Conservation (phyloP, 2,329 filamentous ascomycete species). For the Pseudofabraea citricarpa region DNA sequence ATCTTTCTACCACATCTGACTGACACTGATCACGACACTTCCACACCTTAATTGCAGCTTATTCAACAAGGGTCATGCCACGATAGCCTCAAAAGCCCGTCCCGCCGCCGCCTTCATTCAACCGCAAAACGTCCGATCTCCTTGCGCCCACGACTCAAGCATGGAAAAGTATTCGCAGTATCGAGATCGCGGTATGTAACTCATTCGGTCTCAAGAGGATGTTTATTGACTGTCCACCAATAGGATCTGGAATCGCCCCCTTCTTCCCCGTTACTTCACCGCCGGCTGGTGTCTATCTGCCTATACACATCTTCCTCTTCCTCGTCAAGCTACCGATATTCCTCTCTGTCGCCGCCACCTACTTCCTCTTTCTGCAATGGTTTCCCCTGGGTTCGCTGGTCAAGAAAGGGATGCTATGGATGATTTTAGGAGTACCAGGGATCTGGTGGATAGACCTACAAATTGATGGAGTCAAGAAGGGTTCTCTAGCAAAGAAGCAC, state of each 20-base stretch:
- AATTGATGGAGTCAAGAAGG: constrained; percentile 92
- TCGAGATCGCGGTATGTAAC: constrained; percentile 61
- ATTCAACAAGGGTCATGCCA: not conserved
- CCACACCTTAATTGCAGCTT: not conserved
- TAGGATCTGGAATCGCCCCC: constrained; percentile 92
- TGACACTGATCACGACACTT: no score
- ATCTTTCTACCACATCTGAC: not conserved
- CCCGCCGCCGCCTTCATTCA: not conserved
- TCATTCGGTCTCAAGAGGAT: no score
- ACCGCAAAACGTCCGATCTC: not conserved
- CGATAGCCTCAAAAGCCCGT: not conserved
- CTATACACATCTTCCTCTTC: constrained; percentile 70
- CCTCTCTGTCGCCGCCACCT: constrained; percentile 58
- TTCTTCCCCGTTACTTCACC: constrained; percentile 79
- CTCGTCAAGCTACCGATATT: constrained; percentile 76
- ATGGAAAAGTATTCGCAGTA: constrained; percentile 79
- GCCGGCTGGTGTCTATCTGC: constrained; percentile 54
- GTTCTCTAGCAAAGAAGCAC: constrained; percentile 73
- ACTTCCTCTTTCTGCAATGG: constrained; percentile 80
- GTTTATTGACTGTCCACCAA: no score
- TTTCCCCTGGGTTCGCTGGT: constrained; percentile 64
- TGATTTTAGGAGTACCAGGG: constrained; percentile 79
- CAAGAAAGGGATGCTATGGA: constrained; percentile 85
- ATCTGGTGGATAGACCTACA: constrained; percentile 99
- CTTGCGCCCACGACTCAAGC: not conserved